phyloP scores from a whole-genome alignment of 495 filamentous ascomycete genomes.

The Aspergillus carlsbadensis region DNA sequence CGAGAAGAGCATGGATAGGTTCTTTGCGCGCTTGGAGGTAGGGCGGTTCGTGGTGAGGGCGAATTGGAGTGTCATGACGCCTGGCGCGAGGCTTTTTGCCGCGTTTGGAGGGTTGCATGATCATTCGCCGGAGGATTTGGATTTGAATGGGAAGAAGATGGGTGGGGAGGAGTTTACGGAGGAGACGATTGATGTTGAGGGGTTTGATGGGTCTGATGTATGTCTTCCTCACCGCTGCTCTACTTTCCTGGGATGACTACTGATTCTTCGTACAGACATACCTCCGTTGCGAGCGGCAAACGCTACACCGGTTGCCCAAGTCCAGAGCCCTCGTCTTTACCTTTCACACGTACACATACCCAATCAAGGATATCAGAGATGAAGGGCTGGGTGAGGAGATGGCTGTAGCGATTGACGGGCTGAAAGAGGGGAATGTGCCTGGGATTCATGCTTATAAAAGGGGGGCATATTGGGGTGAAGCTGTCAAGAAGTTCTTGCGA shows the following conservation, averaged over 20 bases:
- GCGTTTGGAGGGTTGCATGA: constrained; percentile 41
- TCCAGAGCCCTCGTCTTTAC: constrained; percentile 69
- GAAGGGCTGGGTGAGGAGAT: constrained; percentile 67
- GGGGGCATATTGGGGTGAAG: constrained; percentile 63
- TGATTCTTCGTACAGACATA: constrained; percentile 39
- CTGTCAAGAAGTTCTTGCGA: constrained; percentile 58
- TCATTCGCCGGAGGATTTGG: constrained; percentile 7
- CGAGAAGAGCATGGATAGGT: constrained; percentile 73
- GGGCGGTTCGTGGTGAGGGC: constrained; percentile 39
- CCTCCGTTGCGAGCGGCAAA: constrained; percentile 74
- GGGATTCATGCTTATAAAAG: constrained; percentile 70
- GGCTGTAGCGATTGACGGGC: constrained; percentile 69
- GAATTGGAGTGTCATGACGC: constrained; percentile 65
- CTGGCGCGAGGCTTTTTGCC: constrained; percentile 51
- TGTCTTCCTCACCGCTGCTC: not conserved
- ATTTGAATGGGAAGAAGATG: constrained; percentile 40
- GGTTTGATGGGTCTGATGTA: constrained; percentile 53
- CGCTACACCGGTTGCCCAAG: constrained; percentile 67
- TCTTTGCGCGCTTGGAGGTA: constrained; percentile 54
- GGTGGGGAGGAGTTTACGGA: constrained; percentile 16
- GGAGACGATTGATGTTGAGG: constrained; percentile 24
- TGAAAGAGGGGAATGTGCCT: constrained; percentile 66
- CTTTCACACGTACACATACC: constrained; percentile 80
- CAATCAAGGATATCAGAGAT: constrained; percentile 62
- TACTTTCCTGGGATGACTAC: not conserved